phyloP scores from a whole-genome alignment of 1,284 basidiomycete species.

The Gomphus sp. region DNA sequence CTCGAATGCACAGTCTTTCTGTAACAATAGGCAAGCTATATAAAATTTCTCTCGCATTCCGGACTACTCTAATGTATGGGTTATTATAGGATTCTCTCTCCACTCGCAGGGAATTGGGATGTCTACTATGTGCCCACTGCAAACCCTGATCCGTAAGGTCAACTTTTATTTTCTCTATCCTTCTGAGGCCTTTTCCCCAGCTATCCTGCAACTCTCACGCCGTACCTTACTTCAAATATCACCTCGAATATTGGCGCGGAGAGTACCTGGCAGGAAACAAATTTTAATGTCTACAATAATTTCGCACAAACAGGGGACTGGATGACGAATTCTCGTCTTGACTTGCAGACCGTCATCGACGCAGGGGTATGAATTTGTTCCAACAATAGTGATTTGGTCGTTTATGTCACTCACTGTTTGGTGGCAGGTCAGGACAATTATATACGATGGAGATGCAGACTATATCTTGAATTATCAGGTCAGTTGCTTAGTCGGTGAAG shows the following conservation, averaged over 20 bases:
- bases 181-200: background rate
- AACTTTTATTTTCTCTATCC: background rate
- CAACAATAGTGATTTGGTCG: background rate
- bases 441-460: slow-evolving; percentile 26
- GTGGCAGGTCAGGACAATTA: slow-evolving; percentile 7
- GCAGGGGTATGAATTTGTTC: slow-evolving; percentile 41
- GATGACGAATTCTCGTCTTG: slow-evolving; percentile 49
- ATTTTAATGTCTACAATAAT: slow-evolving; percentile 39
- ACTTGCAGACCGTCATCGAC: slow-evolving; percentile 50
- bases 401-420: background rate
- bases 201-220: slow-evolving; percentile 39
- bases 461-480: slow-evolving; percentile 45
- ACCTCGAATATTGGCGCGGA: slow-evolving; percentile 39
- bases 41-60: background rate
- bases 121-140: slow-evolving; percentile 43
- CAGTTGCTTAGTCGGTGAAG: background rate
- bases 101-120: slow-evolving; percentile 38
- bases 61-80: too few relatives aligned
- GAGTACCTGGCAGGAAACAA: slow-evolving; percentile 36
- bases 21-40: slow-evolving; percentile 32
- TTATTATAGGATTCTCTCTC: slow-evolving; percentile 30
- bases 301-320: slow-evolving; percentile 54
- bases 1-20: slow-evolving; percentile 43
- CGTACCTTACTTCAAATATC: slow-evolving; percentile 29
- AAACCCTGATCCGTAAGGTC: slow-evolving; percentile 36